Conservation (phyloP, 371 early-diverging fungal genomes). For the Batkoa obscura region DNA sequence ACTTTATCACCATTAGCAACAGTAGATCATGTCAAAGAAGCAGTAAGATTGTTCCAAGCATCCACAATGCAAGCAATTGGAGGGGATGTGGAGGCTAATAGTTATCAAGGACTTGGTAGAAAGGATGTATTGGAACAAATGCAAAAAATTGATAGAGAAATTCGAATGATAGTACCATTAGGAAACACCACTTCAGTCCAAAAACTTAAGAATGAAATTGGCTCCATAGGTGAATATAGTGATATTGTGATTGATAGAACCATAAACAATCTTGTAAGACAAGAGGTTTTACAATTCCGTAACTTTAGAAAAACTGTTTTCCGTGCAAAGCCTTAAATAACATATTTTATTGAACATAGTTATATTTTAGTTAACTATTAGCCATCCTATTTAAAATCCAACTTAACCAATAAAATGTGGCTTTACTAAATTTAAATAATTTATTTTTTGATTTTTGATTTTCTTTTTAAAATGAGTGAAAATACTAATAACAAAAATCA, state of each 20-base stretch:
- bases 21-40: constrained; percentile 93
- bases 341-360: no score
- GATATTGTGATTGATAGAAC: constrained; percentile 51
- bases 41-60: constrained; percentile 91
- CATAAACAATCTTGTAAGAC: constrained; percentile 55
- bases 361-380: no score
- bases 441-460: no score
- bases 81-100: constrained; percentile 38
- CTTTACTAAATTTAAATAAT: no score
- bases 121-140: constrained; percentile 23
- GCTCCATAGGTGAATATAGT: constrained; percentile 35
- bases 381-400: no score
- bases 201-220: neutral
- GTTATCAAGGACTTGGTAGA: neutral
- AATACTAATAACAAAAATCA: no score
- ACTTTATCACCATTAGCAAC: constrained; percentile 75
- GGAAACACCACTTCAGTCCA: neutral
- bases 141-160: constrained; percentile 54
- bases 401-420: no score
- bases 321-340: no score
- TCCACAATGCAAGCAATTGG: constrained; percentile 97
- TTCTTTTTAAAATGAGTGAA: no score
- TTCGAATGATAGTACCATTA: constrained; percentile 19
- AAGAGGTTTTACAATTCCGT: constrained; percentile 68
- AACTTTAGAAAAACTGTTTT: constrained; percentile 44